These are phyloP conservation scores for Buddleja alternifolia DNA, from an alignment of 257 asterid species.

Conservation along the genomic window DNA sequence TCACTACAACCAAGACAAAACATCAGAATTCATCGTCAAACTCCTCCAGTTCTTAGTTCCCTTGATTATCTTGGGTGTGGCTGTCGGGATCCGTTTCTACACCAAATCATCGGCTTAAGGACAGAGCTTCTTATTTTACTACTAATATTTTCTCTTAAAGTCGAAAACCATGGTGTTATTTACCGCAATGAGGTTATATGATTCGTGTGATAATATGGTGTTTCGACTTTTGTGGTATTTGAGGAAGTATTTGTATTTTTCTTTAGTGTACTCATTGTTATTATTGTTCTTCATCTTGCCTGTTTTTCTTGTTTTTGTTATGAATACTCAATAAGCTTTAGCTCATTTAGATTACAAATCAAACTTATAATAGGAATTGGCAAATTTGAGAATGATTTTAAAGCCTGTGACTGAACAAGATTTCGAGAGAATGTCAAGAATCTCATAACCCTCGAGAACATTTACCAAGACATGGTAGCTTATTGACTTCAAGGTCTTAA, in stretches of 20 bases:
- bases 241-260: constrained; percentile 18
- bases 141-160: constrained; percentile 24
- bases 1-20: constrained; percentile 84
- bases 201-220: neutral
- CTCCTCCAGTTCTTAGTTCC: constrained; percentile 87
- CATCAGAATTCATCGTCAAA: constrained; percentile 72
- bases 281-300: constrained; percentile 1
- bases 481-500: no score
- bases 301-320: neutral
- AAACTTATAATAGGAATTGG: neutral
- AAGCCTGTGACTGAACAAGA: neutral
- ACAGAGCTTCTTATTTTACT: neutral
- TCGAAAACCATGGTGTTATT: constrained; percentile 2
- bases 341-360: neutral
- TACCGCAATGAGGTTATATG: neutral
- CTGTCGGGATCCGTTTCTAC: constrained; percentile 77
- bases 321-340: neutral
- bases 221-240: constrained; percentile 14
- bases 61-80: constrained; percentile 67
- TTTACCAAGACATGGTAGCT: no score
- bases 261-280: constrained; percentile 1
- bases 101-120: constrained; percentile 64
- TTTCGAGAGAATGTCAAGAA: neutral
- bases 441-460: no score
- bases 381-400: neutral